These are phyloP conservation scores for Asterella californica DNA, from an alignment of 225 moss, liverwort and hornwort species.

Conservation along the genomic window DNA sequence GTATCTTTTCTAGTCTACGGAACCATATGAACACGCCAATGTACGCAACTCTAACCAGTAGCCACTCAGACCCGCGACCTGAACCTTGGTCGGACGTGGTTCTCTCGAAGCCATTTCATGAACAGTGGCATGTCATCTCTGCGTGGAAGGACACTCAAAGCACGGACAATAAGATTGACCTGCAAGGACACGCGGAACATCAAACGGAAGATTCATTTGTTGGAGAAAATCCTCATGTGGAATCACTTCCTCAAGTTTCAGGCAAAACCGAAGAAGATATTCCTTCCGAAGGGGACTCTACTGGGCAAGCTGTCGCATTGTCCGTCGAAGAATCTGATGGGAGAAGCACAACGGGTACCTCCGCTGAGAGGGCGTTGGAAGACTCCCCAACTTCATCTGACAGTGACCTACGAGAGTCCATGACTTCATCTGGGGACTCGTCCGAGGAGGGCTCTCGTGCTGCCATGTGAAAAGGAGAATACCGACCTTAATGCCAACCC, in stretches of 20 bases:
- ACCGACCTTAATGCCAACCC: not conserved
- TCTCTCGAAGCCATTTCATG: not conserved
- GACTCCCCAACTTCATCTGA: not conserved
- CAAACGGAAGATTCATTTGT: not conserved
- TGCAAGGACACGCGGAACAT: not conserved
- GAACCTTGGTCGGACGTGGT: not conserved
- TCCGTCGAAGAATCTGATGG: not conserved
- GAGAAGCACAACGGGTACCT: too few relatives aligned
- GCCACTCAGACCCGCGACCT: not conserved
- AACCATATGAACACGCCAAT: not conserved
- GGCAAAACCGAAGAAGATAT: too few relatives aligned
- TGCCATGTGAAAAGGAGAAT: not conserved
- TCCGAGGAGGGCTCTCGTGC: not conserved
- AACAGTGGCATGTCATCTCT: not conserved
- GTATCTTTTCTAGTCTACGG: not conserved
- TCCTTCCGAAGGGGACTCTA: not conserved
- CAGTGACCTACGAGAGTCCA: not conserved
- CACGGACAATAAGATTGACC: not conserved
- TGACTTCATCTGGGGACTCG: not conserved
- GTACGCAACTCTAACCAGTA: not conserved
- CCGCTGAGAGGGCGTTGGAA: not conserved
- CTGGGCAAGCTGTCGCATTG: not conserved
- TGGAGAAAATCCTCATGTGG: not conserved
- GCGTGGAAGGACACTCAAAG: not conserved
- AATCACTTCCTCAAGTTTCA: too few relatives aligned